A percentile compares a stretch with the other conserved stretches of the same genome.
Evolutionary conservation across 129 eudicot genomes (phyloP).

Genomic region (Tagetes patula): DNA sequence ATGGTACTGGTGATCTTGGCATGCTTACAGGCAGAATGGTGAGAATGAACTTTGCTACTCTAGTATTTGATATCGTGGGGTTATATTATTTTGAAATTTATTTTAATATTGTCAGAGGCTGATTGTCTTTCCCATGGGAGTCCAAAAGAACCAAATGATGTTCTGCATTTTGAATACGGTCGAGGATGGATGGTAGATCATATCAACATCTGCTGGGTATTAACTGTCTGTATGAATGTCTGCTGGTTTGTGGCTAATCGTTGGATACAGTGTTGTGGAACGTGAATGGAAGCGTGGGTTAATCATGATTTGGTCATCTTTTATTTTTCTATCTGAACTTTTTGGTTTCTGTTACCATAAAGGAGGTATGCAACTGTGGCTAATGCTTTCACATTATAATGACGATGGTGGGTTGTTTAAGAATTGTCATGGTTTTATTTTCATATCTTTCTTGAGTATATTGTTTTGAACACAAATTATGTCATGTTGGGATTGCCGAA

Average conservation of each 20-base stretch:
- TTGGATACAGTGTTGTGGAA: conserved; percentile 27
- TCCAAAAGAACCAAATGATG: conserved; percentile 24
- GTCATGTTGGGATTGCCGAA: conserved; percentile 22
- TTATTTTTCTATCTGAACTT: conserved; percentile 10
- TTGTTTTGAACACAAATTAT: conserved; percentile 2
- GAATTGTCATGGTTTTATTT: neutral
- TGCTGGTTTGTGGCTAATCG: conserved; percentile 22
- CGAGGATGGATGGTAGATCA: conserved; percentile 25
- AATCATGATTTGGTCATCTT: conserved; percentile 20
- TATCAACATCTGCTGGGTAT: conserved; percentile 24
- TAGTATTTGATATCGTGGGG: neutral
- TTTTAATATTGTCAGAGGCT: conserved; percentile 13
- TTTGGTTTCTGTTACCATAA: conserved; percentile 10
- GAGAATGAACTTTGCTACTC: conserved; percentile 19
- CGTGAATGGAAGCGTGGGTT: conserved; percentile 26
- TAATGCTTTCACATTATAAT: conserved; percentile 18
- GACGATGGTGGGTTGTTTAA: conserved; percentile 7
- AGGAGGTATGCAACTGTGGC: conserved; percentile 5
- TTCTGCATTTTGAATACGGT: conserved; percentile 32
- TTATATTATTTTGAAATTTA: neutral
- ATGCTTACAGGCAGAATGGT: conserved; percentile 39
- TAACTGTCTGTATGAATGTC: conserved; percentile 26
- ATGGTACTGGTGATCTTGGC: conserved; percentile 48
- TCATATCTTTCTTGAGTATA: neutral
- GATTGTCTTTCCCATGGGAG: conserved; percentile 25